Conservation (phyloP, 805 yeast genomes). For the Candida boidinii region DNA sequence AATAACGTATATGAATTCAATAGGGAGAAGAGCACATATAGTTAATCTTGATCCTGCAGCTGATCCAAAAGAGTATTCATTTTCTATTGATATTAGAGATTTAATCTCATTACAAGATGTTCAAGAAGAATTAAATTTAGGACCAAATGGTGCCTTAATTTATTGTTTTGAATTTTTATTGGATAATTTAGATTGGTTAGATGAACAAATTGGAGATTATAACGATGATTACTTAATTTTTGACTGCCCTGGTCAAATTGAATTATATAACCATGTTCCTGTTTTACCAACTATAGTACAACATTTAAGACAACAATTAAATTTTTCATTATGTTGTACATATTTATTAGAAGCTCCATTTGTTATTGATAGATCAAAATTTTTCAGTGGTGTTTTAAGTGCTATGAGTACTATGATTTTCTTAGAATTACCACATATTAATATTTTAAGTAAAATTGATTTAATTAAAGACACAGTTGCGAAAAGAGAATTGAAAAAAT, state of each 20-base stretch:
- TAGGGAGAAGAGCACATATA: slow-evolving; percentile 89
- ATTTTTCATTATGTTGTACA: slow-evolving; percentile 86
- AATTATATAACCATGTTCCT: slow-evolving; percentile 89
- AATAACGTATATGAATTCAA: slow-evolving; percentile 77
- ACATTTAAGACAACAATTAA: slow-evolving; percentile 71
- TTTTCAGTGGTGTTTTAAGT: slow-evolving; percentile 88
- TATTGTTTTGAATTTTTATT: slow-evolving; percentile 90
- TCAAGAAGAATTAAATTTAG: slow-evolving; percentile 87
- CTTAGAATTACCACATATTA: slow-evolving; percentile 90
- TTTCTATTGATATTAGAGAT: slow-evolving; percentile 87
- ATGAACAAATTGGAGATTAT: slow-evolving; percentile 92
- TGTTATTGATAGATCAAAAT: slow-evolving; percentile 82
- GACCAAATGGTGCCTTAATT: slow-evolving; percentile 91
- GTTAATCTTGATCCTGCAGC: slow-evolving; percentile 98
- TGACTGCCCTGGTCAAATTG: slow-evolving; percentile 97
- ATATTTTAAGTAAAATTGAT: slow-evolving; percentile 81
- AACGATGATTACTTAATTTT: slow-evolving; percentile 91
- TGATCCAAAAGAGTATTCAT: slow-evolving; percentile 84
- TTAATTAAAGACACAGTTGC: slow-evolving; percentile 73
- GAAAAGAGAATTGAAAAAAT: slow-evolving; percentile 70
- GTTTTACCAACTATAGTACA: slow-evolving; percentile 83
- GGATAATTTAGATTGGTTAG: slow-evolving; percentile 92
- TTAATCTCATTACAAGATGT: slow-evolving; percentile 86
- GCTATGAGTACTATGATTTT: slow-evolving; percentile 99
- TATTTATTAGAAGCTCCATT: slow-evolving; percentile 92